Percentiles rank a stretch among this genome's conserved stretches.
These are phyloP conservation scores for Glebionis coronaria DNA, from an alignment of 129 eudicot genomes.

Conservation along the genomic window DNA sequence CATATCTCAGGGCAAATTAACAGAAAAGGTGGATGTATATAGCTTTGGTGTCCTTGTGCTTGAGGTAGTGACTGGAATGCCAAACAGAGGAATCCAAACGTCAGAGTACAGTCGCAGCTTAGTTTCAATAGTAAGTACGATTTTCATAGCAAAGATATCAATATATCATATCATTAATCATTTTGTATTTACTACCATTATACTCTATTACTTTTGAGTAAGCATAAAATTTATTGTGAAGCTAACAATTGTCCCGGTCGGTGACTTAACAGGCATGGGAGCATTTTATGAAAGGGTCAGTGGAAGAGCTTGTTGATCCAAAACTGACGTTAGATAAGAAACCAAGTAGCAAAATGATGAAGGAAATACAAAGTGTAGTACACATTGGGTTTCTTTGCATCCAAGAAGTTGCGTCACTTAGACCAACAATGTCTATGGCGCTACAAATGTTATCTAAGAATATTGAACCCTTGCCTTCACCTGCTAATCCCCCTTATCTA, in stretches of 20 bases:
- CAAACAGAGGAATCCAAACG: conserved; percentile 48
- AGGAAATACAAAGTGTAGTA: conserved; percentile 46
- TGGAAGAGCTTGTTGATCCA: conserved; percentile 59
- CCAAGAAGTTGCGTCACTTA: conserved; percentile 64
- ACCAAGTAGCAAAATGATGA: conserved; percentile 24
- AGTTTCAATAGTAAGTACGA: conserved; percentile 44
- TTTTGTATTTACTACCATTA: neutral
- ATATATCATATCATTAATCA: neutral
- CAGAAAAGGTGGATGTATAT: conserved; percentile 76
- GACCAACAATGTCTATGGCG: conserved; percentile 74
- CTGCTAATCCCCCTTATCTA: conserved; percentile 64
- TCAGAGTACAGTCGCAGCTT: conserved; percentile 47
- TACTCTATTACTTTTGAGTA: neutral
- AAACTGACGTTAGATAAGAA: conserved; percentile 46
- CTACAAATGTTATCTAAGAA: conserved; percentile 61
- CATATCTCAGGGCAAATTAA: conserved; percentile 57
- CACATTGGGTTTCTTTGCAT: conserved; percentile 76
- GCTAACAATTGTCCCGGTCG: neutral
- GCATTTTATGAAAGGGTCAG: conserved; percentile 51
- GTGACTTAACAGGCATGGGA: conserved; percentile 53
- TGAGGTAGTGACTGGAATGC: conserved; percentile 73
- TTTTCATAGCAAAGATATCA: neutral
- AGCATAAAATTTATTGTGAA: neutral
- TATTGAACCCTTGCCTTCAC: conserved; percentile 51
- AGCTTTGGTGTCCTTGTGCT: conserved; percentile 67